A percentile compares a stretch with the other conserved stretches of the same genome.
phyloP scores from a whole-genome alignment of 345 rosid genomes.

The Arabis alpina region DNA sequence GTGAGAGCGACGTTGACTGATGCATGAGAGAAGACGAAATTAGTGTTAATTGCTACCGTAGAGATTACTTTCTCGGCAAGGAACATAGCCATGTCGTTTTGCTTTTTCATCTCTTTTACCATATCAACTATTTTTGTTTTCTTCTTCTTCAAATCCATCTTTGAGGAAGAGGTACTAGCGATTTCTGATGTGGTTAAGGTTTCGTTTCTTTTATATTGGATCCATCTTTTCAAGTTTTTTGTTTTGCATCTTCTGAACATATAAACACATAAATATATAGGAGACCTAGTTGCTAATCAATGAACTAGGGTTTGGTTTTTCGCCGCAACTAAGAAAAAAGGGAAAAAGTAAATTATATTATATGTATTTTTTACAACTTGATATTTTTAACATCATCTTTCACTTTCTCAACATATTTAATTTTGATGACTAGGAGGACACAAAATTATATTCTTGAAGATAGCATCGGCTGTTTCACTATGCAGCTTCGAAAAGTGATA shows the following conservation, averaged over 20 bases:
- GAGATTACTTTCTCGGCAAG: conserved; percentile 26
- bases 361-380: no score
- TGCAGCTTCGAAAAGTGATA: no score
- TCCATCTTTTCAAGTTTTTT: conserved; percentile 14
- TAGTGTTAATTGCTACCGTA: background rate
- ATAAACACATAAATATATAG: background rate
- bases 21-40: conserved; percentile 32
- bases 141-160: background rate
- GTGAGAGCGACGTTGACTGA: conserved; percentile 20
- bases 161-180: conserved; percentile 5
- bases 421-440: no score
- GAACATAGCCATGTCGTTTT: conserved; percentile 24
- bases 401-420: no score
- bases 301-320: no score
- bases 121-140: background rate
- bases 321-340: no score
- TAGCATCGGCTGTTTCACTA: no score
- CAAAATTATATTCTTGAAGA: no score
- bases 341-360: no score
- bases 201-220: conserved; percentile 10
- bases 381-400: no score
- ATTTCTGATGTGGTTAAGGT: conserved; percentile 18
- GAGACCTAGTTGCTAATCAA: no score
- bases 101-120: conserved; percentile 14
- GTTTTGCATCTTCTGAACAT: no score